These are phyloP conservation scores for Fonsecaea monophora DNA, from an alignment of 2,329 filamentous ascomycete species.

Conservation along the genomic window DNA sequence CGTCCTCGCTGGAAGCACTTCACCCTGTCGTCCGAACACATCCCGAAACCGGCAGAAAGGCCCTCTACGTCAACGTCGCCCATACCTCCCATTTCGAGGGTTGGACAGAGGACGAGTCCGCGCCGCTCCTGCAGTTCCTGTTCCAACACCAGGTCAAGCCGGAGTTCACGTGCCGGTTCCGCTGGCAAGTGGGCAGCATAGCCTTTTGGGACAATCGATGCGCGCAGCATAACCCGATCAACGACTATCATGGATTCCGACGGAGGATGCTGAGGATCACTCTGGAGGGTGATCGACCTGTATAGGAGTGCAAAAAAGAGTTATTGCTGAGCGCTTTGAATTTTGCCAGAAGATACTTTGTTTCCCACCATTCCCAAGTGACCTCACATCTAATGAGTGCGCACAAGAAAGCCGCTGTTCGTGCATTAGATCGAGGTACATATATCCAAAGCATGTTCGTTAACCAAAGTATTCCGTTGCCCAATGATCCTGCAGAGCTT, in stretches of 20 bases:
- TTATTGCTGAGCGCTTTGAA: neutral
- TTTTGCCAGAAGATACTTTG: neutral
- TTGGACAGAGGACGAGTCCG: constrained; percentile 41
- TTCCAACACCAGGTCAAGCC: constrained; percentile 39
- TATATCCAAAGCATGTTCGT: neutral
- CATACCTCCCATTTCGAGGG: constrained; percentile 44
- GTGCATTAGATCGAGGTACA: neutral
- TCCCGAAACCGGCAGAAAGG: constrained; percentile 46
- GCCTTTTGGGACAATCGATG: constrained; percentile 61
- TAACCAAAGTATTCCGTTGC: neutral
- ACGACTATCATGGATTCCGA: constrained; percentile 37
- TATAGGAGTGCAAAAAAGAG: constrained; percentile 9
- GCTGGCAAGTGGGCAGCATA: constrained; percentile 58
- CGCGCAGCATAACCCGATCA: constrained; percentile 38
- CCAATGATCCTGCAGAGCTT: neutral
- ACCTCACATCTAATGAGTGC: neutral
- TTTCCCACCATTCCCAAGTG: neutral
- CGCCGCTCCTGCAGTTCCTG: constrained; percentile 40
- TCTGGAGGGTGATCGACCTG: constrained; percentile 34
- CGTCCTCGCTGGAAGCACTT: constrained; percentile 38
- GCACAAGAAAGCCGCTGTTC: neutral
- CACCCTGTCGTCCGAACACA: constrained; percentile 47
- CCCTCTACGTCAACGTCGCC: constrained; percentile 46
- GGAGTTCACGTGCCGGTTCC: constrained; percentile 50
- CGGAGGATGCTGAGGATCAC: constrained; percentile 38